These are phyloP conservation scores for Helenozyma rhizophorensis DNA, from an alignment of 805 yeast genomes.

Conservation along the genomic window DNA sequence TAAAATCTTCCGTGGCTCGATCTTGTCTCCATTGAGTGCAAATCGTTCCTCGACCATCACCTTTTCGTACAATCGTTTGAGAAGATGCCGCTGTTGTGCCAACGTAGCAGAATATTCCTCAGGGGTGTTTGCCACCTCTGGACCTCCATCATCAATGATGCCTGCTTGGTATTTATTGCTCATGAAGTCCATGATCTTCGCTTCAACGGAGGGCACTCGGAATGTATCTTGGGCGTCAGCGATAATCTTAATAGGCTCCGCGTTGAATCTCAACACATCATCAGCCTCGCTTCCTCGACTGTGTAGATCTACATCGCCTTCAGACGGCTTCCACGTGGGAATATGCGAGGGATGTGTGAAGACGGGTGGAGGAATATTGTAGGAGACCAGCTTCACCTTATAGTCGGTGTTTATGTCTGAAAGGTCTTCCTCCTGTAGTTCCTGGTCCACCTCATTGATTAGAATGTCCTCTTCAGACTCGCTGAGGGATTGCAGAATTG, in stretches of 20 bases:
- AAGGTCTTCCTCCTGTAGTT: conserved; percentile 1
- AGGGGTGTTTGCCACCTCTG: conserved; percentile 27
- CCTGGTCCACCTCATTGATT: conserved; percentile 1
- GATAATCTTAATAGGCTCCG: conserved; percentile 24
- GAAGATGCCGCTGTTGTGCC: conserved; percentile 46
- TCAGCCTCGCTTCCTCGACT: conserved; percentile 14
- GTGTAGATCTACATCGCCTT: conserved; percentile 15
- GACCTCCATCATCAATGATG: conserved; percentile 33
- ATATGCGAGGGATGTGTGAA: conserved; percentile 44
- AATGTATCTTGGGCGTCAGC: conserved; percentile 9
- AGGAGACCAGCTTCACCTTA: conserved; percentile 27
- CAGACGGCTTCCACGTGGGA: conserved; percentile 36
- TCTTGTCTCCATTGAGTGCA: conserved; percentile 46
- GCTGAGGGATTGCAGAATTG: too few relatives aligned
- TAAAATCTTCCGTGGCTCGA: conserved; percentile 41
- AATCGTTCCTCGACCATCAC: conserved; percentile 31
- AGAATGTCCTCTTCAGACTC: background rate
- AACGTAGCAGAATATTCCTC: conserved; percentile 63
- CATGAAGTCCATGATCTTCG: conserved; percentile 24
- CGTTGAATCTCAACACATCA: conserved; percentile 22
- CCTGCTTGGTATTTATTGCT: conserved; percentile 27
- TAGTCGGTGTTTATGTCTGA: conserved; percentile 15
- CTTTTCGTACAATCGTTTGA: conserved; percentile 43
- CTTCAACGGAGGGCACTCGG: conserved; percentile 25
- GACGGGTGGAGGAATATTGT: conserved; percentile 29